phyloP scores from a whole-genome alignment of 148 eudicot genomes.

The Salicornia ramosissima region DNA sequence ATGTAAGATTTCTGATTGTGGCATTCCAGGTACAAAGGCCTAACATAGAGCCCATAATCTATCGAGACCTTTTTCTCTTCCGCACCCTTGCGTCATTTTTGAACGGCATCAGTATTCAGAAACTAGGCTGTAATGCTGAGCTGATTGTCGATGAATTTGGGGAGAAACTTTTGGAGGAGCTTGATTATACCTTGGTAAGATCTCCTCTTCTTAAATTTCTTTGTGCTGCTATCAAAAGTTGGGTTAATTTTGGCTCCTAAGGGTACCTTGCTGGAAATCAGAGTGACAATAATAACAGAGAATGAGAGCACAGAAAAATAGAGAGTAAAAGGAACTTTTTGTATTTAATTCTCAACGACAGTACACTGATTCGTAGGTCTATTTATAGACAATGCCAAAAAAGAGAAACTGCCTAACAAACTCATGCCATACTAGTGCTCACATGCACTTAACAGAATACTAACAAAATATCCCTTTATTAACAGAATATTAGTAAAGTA shows the following conservation, averaged over 20 bases:
- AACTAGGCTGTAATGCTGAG: slow-evolving; percentile 98
- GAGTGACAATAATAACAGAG: no score
- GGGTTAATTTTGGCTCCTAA: background rate
- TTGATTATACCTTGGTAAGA: slow-evolving; percentile 89
- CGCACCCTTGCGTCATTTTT: slow-evolving; percentile 94
- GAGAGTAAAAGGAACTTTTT: no score
- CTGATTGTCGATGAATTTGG: slow-evolving; percentile 99
- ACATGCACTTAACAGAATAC: no score
- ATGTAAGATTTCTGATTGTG: slow-evolving; percentile 14
- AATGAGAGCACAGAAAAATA: no score
- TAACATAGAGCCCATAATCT: slow-evolving; percentile 89
- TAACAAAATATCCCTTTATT: no score
- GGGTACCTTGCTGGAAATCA: no score
- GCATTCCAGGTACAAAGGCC: slow-evolving; percentile 88
- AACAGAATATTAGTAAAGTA: no score
- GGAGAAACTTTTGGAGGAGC: slow-evolving; percentile 98
- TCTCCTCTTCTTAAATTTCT: slow-evolving; percentile 10
- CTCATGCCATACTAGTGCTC: no score
- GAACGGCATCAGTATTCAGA: slow-evolving; percentile 89
- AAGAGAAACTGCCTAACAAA: no score
- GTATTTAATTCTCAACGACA: no score
- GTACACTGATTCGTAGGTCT: no score
- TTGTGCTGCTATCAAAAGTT: background rate
- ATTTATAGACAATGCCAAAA: no score
- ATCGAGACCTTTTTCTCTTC: slow-evolving; percentile 91